These are phyloP conservation scores for Cornus suecica DNA, from an alignment of 148 eudicot genomes.

Conservation along the genomic window DNA sequence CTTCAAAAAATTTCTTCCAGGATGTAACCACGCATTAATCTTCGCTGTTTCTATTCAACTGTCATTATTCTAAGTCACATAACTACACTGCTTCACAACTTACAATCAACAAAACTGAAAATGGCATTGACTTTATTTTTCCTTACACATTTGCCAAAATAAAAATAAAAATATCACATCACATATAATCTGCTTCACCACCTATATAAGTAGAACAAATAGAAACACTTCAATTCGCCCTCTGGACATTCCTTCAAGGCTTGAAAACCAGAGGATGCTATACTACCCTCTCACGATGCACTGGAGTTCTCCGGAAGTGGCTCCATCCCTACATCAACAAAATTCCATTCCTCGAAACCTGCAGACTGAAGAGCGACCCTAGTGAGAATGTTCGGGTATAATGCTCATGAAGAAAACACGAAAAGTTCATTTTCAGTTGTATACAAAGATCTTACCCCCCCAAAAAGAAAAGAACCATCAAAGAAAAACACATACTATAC, in stretches of 20 bases:
- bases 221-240: background rate
- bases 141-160: background rate
- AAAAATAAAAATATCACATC: background rate
- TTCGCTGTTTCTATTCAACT: too few relatives aligned
- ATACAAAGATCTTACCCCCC: background rate
- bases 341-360: background rate
- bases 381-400: background rate
- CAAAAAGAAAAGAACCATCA: background rate
- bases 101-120: constrained; percentile 1
- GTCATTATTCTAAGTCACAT: background rate
- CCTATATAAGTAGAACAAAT: background rate
- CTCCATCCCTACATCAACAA: background rate
- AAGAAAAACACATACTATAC: constrained; percentile 13
- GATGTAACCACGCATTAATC: too few relatives aligned
- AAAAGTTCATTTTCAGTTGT: background rate
- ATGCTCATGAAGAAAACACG: constrained; percentile 1
- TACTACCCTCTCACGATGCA: background rate
- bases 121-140: background rate
- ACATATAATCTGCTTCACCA: background rate
- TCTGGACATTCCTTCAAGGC: background rate
- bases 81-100: background rate
- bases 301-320: background rate
- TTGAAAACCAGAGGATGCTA: background rate
- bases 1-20: too few relatives aligned
- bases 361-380: background rate